Base-by-base conservation (phyloP, 2,329 filamentous ascomycete species). In the Penicillium nordicum region DNA sequence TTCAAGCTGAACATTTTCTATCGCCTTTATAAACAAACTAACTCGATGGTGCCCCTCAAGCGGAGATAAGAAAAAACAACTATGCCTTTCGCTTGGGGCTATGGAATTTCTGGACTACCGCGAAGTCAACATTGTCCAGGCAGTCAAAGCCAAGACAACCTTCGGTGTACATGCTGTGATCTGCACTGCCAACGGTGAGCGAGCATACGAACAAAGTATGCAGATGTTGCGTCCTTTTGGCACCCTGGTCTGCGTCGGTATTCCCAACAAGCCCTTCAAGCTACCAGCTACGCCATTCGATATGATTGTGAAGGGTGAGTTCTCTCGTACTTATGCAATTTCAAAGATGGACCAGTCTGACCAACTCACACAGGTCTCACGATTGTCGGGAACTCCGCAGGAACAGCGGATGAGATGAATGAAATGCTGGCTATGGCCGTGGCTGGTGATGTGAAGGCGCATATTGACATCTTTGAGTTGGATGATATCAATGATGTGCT, bases 141-240 rank as follows among this genome's bases (percentile, higher is more conserved):
- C 69, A 27, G 76, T 78, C 5, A 74, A 71, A 53, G 63, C 66
- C 0, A 57, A 76, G 29, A 79, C 77, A 2, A 72, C 74, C 1
- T 70, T 78, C 37, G 78, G 78, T 18, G 78, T 75, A 0, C 76
- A 80, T 57, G 78, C 74, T 9, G 70, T 78, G 3, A 78, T 80
- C 21, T 79, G 77, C 41, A 75, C 77, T 0, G 77, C 78, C 1
- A 78, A 79, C n/a, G 72, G 69, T 23, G 76, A 78, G 53, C 66
- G 67, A 16, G 76, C 77, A 10, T 80, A 80, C 58, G 63, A 66
- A 30, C 76, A 79, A 54, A 78, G 76, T 34, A 72, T 77, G 53
- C 68, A 71, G 11, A 69, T 80, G 43, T 67, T 78, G n/a, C 70
- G 78, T 10, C 74, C 74, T 7, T 70, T 74, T n/a, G 78, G 78